Evolutionary conservation across 768 basidiomycete species (phyloP), one percentile per base, ranked within the genome.

Genomic region (Plicaturopsis crispa): DNA sequence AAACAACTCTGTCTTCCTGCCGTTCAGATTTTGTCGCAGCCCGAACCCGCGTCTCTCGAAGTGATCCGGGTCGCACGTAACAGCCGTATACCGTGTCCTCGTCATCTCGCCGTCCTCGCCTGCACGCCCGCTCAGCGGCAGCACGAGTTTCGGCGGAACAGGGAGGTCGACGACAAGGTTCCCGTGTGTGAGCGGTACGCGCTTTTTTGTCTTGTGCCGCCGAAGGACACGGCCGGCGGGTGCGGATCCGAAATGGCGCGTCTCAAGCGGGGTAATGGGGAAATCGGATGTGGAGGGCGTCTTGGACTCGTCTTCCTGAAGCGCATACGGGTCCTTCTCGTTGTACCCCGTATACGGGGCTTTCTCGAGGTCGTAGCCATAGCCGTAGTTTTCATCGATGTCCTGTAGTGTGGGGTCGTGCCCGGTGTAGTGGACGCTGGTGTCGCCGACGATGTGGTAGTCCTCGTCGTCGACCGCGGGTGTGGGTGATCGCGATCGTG

Each of bases 41-140:
- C 81, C 85, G 58, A 88, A 93, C 8, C 86, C 82, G 33, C 77
- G 77, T 53, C 70, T 74, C 59, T 86, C 80, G 53, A 93, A 96
- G 23, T 93, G 83, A 53, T 97, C 87, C 1, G 93, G 92, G 54
- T 92, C 90, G 56, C 91, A 90, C 7, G 91, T 96, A 4, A 93
- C 84, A 1, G 89, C 91, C 4, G 92, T 91, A 56, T 83, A 90
- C 42, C 85, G 69, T 17, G 80, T 76, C 53, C 75, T 72, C 48
- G 66, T 77, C 53, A 81, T 86, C 59, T 92, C 87, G 32, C 75
- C 68, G 48, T 82, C 73, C n/a, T n/a, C n/a, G n/a, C n/a, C n/a
- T n/a, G n/a, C n/a, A n/a, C n/a, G n/a, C 41, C 82, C 75, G 33
- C 71, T 60, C 50, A 84, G 59, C 21, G 85, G 82, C 42, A 96